Base-by-base conservation (phyloP, 805 yeast species). In the Candida chauliodis region DNA sequence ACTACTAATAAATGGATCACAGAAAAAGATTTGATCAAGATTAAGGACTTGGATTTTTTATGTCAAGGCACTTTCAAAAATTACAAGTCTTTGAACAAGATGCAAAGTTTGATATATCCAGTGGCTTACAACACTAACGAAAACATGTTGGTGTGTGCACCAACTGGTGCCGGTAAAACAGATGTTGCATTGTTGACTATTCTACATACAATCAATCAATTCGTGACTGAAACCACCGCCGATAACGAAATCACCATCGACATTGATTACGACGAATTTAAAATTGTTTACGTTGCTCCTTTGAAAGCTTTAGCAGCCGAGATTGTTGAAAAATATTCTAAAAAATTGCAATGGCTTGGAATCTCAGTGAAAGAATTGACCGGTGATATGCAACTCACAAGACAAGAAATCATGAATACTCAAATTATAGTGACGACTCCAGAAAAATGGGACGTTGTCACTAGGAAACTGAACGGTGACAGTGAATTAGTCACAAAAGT, bases 371-470 rank as follows among this genome's bases (percentile, higher is more conserved):
- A 93, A 31, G 99, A 91, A 61, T 68, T 91, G 39, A 88, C 97
- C 1, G 99, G 98, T 54, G 99, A 91, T 53, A 76, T 88, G 24
- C 79, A 80, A 38, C 61, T 91, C 43, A 81, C 90, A 3, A 81
- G 77, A 49, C 78, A 74, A 42, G 95, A 91, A 55, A 81, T 91
- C 21, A 60, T 75, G 5, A 79, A 76, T 31, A 84, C 96, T 0
- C 96, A 91, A 50, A 63, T 91, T 8, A 66, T 91, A 33, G 95
- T 91, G 1, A 86, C 96, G 0, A 91, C 99, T 0, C 98, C 98
- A 0, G 99, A 93, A 56, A 91, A 90, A 53, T 91, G 98, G 98
- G 98, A 93, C 63, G 97, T 93, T 2, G 96, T 93, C 2, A 91
- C 99, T 0, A 76, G 98, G 55, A 93, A 93, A 55, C 82, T 90